Conservation (phyloP, 176 grass and related monocot species). For the Aegilops longissima region DNA sequence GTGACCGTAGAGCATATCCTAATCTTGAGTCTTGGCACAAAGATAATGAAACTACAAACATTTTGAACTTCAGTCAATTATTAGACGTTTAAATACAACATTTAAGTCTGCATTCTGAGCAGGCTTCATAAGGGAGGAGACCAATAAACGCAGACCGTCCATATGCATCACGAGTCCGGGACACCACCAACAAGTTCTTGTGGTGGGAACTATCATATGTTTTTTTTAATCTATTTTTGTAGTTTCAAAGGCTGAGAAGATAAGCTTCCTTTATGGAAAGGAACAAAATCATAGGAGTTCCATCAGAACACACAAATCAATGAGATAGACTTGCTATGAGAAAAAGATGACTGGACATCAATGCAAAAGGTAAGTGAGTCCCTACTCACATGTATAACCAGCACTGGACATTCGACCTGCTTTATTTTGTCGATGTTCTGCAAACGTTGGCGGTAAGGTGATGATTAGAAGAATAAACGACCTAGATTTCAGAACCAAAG, state of each 20-base stretch:
- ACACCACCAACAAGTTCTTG: not conserved
- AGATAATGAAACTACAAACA: not conserved
- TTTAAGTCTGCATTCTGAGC: not conserved
- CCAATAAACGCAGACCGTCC: not conserved
- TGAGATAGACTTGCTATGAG: not conserved
- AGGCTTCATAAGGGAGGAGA: not conserved
- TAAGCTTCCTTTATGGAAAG: not conserved
- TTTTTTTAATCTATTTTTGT: not conserved
- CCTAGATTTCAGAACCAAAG: not conserved
- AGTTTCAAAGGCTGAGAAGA: not conserved
- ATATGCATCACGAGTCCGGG: not conserved
- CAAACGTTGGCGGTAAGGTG: constrained; percentile 13
- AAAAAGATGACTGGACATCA: not conserved
- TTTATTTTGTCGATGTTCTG: constrained; percentile 99
- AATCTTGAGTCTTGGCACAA: not conserved
- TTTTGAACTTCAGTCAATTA: not conserved
- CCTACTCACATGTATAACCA: constrained; percentile 96
- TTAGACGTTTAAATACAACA: not conserved
- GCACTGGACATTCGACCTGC: constrained; percentile 83
- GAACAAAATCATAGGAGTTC: not conserved
- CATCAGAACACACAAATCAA: not conserved
- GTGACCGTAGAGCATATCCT: not conserved
- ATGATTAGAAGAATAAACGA: constrained; percentile 6
- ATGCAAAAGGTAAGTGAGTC: not conserved
- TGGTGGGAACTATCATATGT: not conserved